These are phyloP conservation scores for Yarrowia yakushimensis DNA, from an alignment of 805 yeast genomes.

Conservation along the genomic window DNA sequence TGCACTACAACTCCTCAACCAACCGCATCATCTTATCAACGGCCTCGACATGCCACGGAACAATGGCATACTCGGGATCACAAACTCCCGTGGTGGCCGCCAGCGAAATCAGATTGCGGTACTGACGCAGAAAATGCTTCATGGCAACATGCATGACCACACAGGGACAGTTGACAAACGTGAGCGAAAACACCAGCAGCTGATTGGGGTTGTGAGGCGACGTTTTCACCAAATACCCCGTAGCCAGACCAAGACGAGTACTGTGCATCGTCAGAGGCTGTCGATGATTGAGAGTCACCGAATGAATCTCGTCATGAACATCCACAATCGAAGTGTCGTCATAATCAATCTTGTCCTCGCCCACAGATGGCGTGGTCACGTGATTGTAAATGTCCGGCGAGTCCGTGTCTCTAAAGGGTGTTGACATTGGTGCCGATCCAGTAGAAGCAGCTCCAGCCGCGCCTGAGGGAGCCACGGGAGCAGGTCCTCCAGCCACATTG, in stretches of 20 bases:
- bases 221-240: conserved; percentile 32
- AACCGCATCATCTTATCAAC: conserved; percentile 34
- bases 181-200: conserved; percentile 15
- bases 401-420: conserved; percentile 29
- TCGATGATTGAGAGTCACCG: conserved; percentile 32
- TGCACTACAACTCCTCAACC: background rate
- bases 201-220: conserved; percentile 9
- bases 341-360: conserved; percentile 25
- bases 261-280: conserved; percentile 23
- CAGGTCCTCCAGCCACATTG: background rate
- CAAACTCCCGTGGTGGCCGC: conserved; percentile 39
- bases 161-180: conserved; percentile 32
- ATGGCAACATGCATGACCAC: conserved; percentile 33
- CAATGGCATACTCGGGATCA: conserved; percentile 32
- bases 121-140: conserved; percentile 39
- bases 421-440: background rate
- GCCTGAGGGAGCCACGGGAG: background rate
- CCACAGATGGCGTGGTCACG: conserved; percentile 9
- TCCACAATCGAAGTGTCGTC: conserved; percentile 35
- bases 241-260: conserved; percentile 25
- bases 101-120: conserved; percentile 39
- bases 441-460: background rate
- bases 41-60: conserved; percentile 44
- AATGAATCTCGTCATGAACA: conserved; percentile 35
- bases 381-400: conserved; percentile 35